Base-by-base conservation (phyloP, 225 moss, liverwort and hornwort genomes). In the Anthoceros angustus region DNA sequence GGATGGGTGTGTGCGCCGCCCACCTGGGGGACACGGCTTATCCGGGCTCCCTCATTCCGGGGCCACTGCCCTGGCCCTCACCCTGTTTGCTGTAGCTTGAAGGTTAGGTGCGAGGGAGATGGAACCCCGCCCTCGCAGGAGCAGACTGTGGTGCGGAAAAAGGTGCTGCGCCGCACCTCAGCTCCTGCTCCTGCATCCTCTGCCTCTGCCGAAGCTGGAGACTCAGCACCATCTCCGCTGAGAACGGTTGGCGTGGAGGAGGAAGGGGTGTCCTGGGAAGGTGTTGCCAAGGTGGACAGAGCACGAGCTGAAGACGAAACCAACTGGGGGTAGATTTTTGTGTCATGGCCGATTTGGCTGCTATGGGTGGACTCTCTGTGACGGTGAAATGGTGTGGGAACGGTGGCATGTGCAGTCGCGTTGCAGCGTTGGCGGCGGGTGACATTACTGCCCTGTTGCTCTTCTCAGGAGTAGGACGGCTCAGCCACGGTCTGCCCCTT, bases 221-320 rank as follows among this genome's bases (percentile, higher is more conserved):
- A 72, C 15, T 80, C 76, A 20, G 83, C 80, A 5, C 43, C n/a
- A n/a, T 67, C 77, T 24, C 71, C 81, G 32, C 71, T 90, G 62
- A 77, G 77, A 69, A 79, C 93, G 0, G 72, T 93, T 66, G 73
- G 82, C 63, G 80, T 93, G 71, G 86, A 83, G 69, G 83, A 89
- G 2, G 84, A 85, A 70, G 73, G 80, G 46, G 89, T 84, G 16
- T 84, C 83, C 46, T 15, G 90, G 42, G 90, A 88, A 67, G 94
- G 86, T 14, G 94, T 95, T 7, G 90, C 84, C 62, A 81, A 83
- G 75, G 85, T 95, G 32, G 94, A 90, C 41, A 76, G 81, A 25
- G 85, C 85, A 60, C 66, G 67, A 64, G 21, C 70, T 9, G 76
- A 76, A 42, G 78, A 83, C 26, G 86, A 74, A 76, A 84, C 82